These are phyloP conservation scores for Combretum micranthum DNA, from an alignment of 345 rosid species.

Conservation along the genomic window DNA sequence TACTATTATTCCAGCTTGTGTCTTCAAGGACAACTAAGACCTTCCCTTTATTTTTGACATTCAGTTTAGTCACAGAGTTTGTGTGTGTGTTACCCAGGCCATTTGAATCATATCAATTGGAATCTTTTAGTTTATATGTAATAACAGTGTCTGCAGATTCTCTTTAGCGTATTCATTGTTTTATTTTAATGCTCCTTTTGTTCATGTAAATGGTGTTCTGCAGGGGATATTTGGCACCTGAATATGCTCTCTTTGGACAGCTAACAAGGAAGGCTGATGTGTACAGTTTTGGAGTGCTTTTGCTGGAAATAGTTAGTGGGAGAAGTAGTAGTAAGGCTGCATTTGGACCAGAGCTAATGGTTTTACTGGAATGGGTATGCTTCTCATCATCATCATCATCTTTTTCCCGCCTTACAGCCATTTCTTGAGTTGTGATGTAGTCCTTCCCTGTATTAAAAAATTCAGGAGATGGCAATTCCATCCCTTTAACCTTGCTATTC, in stretches of 20 bases:
- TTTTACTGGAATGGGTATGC: constrained; percentile 89
- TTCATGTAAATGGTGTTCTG: constrained; percentile 6
- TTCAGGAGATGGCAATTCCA: too few species aligned
- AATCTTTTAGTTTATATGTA: too few species aligned
- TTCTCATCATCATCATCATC: background rate
- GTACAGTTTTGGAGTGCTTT: constrained; percentile 83
- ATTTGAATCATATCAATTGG: too few species aligned
- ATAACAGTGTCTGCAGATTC: too few species aligned
- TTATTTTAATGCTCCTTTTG: background rate
- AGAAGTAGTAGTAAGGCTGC: constrained; percentile 74
- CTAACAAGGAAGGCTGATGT: constrained; percentile 90
- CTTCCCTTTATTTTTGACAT: too few species aligned
- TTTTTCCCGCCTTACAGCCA: too few species aligned
- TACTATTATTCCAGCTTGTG: too few species aligned
- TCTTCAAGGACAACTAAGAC: too few species aligned
- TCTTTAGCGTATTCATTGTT: background rate
- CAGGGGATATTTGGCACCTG: constrained; percentile 98
- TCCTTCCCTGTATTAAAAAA: too few species aligned
- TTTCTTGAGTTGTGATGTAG: background rate
- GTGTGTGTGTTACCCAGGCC: too few species aligned
- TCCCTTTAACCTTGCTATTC: too few species aligned
- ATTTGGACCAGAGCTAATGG: constrained; percentile 58
- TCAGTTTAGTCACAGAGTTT: too few species aligned
- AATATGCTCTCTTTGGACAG: constrained; percentile 80
- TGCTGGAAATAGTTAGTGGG: constrained; percentile 81